These are phyloP conservation scores for Graphilbum sp. DNA, from an alignment of 2,329 filamentous ascomycete species.

Conservation along the genomic window DNA sequence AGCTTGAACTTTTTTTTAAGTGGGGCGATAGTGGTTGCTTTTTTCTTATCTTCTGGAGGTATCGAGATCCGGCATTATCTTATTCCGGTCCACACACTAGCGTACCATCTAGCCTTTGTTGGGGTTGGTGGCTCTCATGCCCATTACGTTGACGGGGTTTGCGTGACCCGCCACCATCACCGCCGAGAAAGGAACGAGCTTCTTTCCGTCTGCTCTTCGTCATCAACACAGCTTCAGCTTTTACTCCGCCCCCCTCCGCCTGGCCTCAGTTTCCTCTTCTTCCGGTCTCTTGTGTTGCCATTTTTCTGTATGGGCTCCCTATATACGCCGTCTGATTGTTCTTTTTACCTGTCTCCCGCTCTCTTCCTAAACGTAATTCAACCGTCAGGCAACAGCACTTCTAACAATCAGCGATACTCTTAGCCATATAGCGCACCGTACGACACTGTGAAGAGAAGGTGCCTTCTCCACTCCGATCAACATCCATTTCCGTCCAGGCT, in stretches of 20 bases:
- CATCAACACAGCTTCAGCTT: background rate
- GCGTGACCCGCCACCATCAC: constrained; percentile 5
- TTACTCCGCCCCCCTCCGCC: background rate
- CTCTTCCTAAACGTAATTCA: background rate
- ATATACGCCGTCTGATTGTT: no score
- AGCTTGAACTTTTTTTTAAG: constrained; percentile 12
- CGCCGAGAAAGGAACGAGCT: constrained; percentile 3
- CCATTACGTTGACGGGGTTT: constrained; percentile 9
- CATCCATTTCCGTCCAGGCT: background rate
- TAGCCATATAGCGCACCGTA: no score
- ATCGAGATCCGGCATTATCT: background rate
- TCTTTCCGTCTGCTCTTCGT: background rate
- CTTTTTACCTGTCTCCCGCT: background rate
- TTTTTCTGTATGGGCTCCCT: background rate
- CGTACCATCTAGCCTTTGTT: background rate
- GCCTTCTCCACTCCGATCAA: no score
- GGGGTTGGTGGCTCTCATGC: constrained; percentile 7
- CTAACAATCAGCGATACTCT: background rate
- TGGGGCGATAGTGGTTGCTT: constrained; percentile 8
- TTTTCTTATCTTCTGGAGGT: background rate
- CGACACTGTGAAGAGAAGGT: no score
- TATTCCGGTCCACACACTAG: background rate
- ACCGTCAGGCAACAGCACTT: background rate
- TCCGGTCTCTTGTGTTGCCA: background rate
- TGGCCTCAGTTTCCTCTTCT: background rate